phyloP scores from a whole-genome alignment of 768 basidiomycete genomes.

The Ramaria sp. region DNA sequence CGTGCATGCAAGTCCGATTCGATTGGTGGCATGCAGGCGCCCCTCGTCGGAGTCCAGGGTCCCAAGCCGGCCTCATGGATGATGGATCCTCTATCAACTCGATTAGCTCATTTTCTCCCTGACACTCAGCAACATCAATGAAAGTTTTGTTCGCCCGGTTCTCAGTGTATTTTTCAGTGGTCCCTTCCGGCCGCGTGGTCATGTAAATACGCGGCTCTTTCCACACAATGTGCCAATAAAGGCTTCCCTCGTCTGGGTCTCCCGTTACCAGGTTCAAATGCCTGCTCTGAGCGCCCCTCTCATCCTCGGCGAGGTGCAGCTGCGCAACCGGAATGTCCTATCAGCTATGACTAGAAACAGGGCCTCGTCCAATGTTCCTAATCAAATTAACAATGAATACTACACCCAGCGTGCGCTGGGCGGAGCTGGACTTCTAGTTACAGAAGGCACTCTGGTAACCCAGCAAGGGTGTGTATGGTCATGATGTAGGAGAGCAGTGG shows the following conservation, averaged over 20 bases:
- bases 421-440: slow-evolving; percentile 29
- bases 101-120: background rate
- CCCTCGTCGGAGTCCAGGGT: background rate
- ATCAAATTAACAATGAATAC: slow-evolving; percentile 26
- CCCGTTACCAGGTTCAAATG: background rate
- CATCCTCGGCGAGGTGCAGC: slow-evolving; percentile 25
- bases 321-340: slow-evolving; percentile 31
- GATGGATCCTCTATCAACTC: background rate
- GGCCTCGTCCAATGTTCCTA: slow-evolving; percentile 25
- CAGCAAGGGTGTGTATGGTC: slow-evolving; percentile 29
- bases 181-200: background rate
- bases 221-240: background rate
- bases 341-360: slow-evolving; percentile 33
- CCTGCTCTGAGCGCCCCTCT: slow-evolving; percentile 17
- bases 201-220: background rate
- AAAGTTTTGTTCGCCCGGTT: background rate
- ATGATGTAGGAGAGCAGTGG: background rate
- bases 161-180: background rate
- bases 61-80: background rate
- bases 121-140: background rate
- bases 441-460: slow-evolving; percentile 30
- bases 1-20: too few relatives aligned
- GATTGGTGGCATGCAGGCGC: background rate
- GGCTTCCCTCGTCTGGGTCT: background rate
- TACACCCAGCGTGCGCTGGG: slow-evolving; percentile 33